Evolutionary conservation across 2,329 filamentous ascomycete species (phyloP), one percentile per base, ranked within the genome.

Genomic region (Corynespora cassiicola): DNA sequence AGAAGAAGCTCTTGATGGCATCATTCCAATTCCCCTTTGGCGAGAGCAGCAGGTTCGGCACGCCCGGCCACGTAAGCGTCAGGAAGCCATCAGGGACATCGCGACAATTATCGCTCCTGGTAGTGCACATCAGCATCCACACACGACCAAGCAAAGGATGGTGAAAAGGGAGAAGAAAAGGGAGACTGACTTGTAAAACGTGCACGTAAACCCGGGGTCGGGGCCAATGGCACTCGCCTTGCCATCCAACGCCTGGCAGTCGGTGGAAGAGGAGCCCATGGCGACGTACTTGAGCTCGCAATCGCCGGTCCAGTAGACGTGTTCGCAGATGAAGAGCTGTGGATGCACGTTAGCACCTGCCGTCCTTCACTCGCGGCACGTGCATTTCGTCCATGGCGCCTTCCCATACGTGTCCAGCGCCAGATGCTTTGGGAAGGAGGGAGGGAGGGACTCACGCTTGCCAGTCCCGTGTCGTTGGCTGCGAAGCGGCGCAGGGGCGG

Each of bases 311-410:
- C 55, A 66, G 41, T 46, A 41, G 29, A 45, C 17, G 42, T 62
- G 30, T 21, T 46, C 28, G 47, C 61, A 65, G 30, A 58, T 47
- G 31, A 47, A 58, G 21, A 66, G 45, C 62, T 65, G 14, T 3
- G n/a, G n/a, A n/a, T n/a, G n/a, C n/a, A n/a, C n/a, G n/a, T n/a
- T n/a, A n/a, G n/a, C n/a, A n/a, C n/a, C n/a, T n/a, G n/a, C n/a
- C n/a, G n/a, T n/a, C n/a, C n/a, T n/a, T n/a, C n/a, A n/a, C n/a
- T n/a, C n/a, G n/a, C n/a, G n/a, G n/a, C n/a, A n/a, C n/a, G n/a
- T n/a, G n/a, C n/a, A n/a, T n/a, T n/a, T n/a, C n/a, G n/a, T n/a
- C n/a, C n/a, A n/a, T n/a, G n/a, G n/a, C n/a, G n/a, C n/a, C n/a
- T n/a, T n/a, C n/a, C n/a, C n/a, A n/a, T n/a, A n/a, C n/a, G n/a